These are phyloP conservation scores for Diaporthe nobilis DNA, from an alignment of 2,329 filamentous ascomycete genomes.

Conservation along the genomic window DNA sequence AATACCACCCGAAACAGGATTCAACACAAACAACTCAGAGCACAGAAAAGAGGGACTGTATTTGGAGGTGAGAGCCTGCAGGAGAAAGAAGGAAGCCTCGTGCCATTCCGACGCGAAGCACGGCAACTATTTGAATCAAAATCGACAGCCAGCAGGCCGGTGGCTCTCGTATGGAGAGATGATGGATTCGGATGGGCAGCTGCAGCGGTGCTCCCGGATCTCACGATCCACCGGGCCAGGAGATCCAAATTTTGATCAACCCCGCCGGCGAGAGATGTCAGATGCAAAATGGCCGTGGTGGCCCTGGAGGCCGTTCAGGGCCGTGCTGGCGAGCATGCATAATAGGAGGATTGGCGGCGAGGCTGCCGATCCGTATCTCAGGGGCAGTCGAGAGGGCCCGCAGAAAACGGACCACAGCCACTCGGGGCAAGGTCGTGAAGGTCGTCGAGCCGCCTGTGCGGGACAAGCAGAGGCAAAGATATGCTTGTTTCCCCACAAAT, in stretches of 20 bases:
- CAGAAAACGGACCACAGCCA: slow-evolving; percentile 9
- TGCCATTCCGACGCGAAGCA: background rate
- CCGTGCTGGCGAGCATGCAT: slow-evolving; percentile 2
- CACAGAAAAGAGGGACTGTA: slow-evolving; percentile 41
- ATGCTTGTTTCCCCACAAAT: slow-evolving; percentile 39
- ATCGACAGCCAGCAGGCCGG: background rate
- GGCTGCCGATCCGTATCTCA: slow-evolving; percentile 39
- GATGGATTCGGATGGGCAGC: background rate
- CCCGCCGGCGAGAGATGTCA: slow-evolving; percentile 17
- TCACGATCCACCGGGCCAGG: slow-evolving; percentile 28
- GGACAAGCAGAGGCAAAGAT: slow-evolving; percentile 3
- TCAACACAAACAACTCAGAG: slow-evolving; percentile 39
- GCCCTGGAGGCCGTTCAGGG: background rate
- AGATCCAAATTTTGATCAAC: slow-evolving; percentile 35
- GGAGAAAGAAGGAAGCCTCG: background rate
- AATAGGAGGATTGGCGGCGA: slow-evolving; percentile 39
- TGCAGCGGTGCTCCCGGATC: slow-evolving; percentile 20
- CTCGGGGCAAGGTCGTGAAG: slow-evolving; percentile 6
- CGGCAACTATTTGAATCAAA: slow-evolving; percentile 30
- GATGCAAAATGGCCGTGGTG: slow-evolving; percentile 26
- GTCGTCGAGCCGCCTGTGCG: slow-evolving; percentile 11
- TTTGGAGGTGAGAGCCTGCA: slow-evolving; percentile 39
- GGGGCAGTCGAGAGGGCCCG: slow-evolving; percentile 24
- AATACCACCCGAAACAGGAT: slow-evolving; percentile 34
- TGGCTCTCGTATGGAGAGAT: slow-evolving; percentile 34